phyloP scores from a whole-genome alignment of 148 eudicot species.

The Amaranthus cruentus region DNA sequence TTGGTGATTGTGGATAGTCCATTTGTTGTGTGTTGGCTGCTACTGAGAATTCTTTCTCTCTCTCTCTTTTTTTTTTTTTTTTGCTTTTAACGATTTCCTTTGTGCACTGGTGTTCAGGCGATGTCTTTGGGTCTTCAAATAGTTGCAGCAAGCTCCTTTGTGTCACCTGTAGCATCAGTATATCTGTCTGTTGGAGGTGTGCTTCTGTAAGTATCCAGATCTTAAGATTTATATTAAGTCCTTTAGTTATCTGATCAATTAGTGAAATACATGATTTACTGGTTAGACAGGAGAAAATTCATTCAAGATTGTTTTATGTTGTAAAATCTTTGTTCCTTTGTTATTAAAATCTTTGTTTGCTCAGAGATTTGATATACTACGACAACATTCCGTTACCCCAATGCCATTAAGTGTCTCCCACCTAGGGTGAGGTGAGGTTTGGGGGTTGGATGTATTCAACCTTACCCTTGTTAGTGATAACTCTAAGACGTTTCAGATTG shows the following conservation, averaged over 20 bases:
- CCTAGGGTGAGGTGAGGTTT: too few relatives aligned
- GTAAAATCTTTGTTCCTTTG: not conserved
- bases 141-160: slow-evolving; percentile 49
- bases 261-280: not conserved
- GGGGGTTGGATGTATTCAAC: too few relatives aligned
- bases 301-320: not conserved
- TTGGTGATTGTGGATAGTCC: not conserved
- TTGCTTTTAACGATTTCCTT: slow-evolving; percentile 19
- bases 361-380: not conserved
- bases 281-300: not conserved
- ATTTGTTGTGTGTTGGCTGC: slow-evolving; percentile 7
- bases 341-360: not conserved
- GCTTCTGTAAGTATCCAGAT: slow-evolving; percentile 57
- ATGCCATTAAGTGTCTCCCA: too few relatives aligned
- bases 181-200: slow-evolving; percentile 83
- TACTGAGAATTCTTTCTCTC: not conserved
- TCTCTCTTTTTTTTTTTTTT: slow-evolving; percentile 7
- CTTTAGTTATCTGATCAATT: not conserved
- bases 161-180: slow-evolving; percentile 37
- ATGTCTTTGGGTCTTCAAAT: slow-evolving; percentile 57
- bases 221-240: not conserved
- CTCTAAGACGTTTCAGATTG: too few relatives aligned
- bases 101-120: slow-evolving; percentile 44
- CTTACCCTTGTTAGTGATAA: too few relatives aligned
- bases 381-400: too few relatives aligned